These are phyloP conservation scores for Salix koriyanagi DNA, from an alignment of 345 rosid genomes.

Conservation along the genomic window DNA sequence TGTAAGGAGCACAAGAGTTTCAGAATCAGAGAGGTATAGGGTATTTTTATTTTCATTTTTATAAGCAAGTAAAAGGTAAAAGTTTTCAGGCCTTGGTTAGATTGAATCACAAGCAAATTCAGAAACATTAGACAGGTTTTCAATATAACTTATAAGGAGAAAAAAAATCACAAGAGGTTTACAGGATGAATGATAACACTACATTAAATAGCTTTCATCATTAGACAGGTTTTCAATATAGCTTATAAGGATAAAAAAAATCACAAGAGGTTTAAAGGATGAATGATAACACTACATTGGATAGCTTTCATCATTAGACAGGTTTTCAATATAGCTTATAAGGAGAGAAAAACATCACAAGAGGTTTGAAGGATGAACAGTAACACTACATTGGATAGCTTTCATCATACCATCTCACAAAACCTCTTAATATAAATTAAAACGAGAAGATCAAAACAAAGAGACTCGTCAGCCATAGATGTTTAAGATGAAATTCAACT, in stretches of 20 bases:
- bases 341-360: no score
- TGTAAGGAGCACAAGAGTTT: neutral
- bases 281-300: neutral
- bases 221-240: no score
- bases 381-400: neutral
- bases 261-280: no score
- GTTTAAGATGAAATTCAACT: neutral
- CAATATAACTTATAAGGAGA: neutral
- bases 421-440: neutral
- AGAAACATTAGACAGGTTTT: neutral
- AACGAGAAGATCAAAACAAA: neutral
- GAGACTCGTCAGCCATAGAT: neutral
- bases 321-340: no score
- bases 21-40: neutral
- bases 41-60: no score
- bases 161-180: no score
- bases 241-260: no score
- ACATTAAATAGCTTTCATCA: neutral
- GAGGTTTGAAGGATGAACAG: neutral
- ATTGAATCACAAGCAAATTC: neutral
- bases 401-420: neutral
- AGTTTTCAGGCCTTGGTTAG: neutral
- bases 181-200: neutral
- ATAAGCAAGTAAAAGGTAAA: no score
- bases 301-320: no score